A percentile compares a stretch with the other conserved stretches of the same genome.
Conservation (phyloP, 73 alveolate species). For the Stentor coeruleus region DNA sequence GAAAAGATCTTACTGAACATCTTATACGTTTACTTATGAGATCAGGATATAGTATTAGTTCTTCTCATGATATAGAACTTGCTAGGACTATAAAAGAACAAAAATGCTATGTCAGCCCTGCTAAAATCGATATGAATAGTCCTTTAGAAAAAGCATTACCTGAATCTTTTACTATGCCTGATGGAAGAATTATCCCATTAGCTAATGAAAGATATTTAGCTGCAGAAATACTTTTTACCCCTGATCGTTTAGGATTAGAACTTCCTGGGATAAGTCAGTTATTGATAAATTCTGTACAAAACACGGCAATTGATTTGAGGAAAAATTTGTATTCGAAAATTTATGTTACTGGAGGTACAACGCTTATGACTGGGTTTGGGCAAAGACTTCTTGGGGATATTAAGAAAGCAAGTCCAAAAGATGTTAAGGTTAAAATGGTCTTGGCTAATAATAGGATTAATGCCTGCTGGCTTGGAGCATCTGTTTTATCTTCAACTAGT, state of each 20-base stretch:
- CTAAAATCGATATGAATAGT: too few species aligned
- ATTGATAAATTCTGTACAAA: too few species aligned
- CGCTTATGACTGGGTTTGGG: too few species aligned
- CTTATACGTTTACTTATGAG: constrained; percentile 62
- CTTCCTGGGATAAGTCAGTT: constrained; percentile 65
- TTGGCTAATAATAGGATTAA: too few species aligned
- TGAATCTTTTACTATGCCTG: constrained; percentile 74
- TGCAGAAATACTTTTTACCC: constrained; percentile 76
- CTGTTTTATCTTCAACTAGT: too few species aligned
- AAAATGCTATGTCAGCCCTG: constrained; percentile 72
- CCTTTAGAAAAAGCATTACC: constrained; percentile 64
- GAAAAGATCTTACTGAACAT: constrained; percentile 80
- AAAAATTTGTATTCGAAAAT: too few species aligned
- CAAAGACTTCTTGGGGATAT: too few species aligned
- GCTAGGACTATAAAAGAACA: constrained; percentile 79
- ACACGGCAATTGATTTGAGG: too few species aligned
- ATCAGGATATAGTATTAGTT: constrained; percentile 80
- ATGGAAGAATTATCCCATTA: constrained; percentile 59
- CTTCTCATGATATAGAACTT: constrained; percentile 76
- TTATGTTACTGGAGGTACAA: too few species aligned
- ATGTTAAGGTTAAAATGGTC: too few species aligned
- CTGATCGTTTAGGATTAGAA: constrained; percentile 61
- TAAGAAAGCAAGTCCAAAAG: too few species aligned
- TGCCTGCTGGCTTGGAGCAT: too few species aligned
- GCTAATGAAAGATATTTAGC: constrained; percentile 84